Base-by-base conservation (phyloP, 1,139 yeast species). In the Suhomyces panamericanus region DNA sequence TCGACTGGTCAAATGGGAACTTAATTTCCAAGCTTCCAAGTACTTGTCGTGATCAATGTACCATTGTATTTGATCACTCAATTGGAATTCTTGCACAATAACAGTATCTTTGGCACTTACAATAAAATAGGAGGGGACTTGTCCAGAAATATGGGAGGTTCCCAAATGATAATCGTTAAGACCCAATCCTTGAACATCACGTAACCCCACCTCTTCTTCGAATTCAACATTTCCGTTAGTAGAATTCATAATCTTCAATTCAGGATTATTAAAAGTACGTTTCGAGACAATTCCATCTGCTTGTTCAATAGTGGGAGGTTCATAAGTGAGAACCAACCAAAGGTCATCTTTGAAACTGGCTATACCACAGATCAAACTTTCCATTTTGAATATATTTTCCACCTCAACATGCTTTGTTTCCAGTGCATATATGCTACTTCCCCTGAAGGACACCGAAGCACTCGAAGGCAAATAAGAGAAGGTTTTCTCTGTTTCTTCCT, bases 31-130 rank as follows among this genome's bases (percentile, higher is more conserved):
- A 0, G 96, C 96, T 38, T 83, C 83, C 24, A 72, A 67, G 53
- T 66, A 87, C 46, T 70, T 62, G 3, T 75, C 75, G 32, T 70
- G 78, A 1, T 79, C 80, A 12, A 81, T 49, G 47, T 75, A 85
- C 97, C 98, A 93, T 3, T 80, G 70, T 35, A 85, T 74, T 48
- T 85, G 78, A 58, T 91, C 98, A 27, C 68, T 63, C 20, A 86
- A 62, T 50, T 81, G 83, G 24, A 85, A 72, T 52, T 85, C 90
- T 53, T 82, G 78, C 0, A 91, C 91, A 12, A 83, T 70, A 2
- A 93, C 87, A 1, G 85, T 91, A 65, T 90, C 98, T 43, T 80
- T 80, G 0, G 96, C 89, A 60, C 95, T 83, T 7, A 91, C 73
- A 16, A 93, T 73, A 53, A 75, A 86, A 67, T 86, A 88, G 35